Evolutionary conservation across 306 rosid species (phyloP).

Genomic region (Gastrolobium villosum): DNA sequence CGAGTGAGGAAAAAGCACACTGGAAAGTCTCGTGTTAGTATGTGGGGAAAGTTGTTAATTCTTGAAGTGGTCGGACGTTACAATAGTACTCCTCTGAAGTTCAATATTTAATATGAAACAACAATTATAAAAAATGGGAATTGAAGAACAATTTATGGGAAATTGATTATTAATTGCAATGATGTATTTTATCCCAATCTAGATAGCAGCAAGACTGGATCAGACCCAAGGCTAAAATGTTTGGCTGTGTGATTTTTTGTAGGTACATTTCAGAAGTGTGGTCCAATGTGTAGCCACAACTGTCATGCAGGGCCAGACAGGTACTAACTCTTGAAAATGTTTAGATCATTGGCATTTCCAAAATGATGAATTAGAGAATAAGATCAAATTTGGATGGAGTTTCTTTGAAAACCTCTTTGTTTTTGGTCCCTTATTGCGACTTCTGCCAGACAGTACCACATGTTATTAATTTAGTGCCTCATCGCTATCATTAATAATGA

Average conservation of each 20-base stretch:
- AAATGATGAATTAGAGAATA: constrained; percentile 27
- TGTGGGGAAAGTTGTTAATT: no score
- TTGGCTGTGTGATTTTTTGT: constrained; percentile 41
- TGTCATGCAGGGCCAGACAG: constrained; percentile 32
- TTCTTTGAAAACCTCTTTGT: background rate
- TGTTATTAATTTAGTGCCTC: constrained; percentile 39
- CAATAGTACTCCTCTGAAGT: constrained; percentile 15
- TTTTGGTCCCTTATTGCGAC: constrained; percentile 50
- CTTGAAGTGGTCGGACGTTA: no score
- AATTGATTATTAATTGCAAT: constrained; percentile 10
- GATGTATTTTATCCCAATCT: constrained; percentile 31
- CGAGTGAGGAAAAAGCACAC: no score
- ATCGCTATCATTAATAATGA: constrained; percentile 29
- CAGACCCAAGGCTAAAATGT: constrained; percentile 10
- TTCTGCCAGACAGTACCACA: constrained; percentile 36
- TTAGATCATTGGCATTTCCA: constrained; percentile 45
- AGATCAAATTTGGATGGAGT: constrained; percentile 4
- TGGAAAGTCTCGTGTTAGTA: no score
- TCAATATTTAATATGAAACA: constrained; percentile 13
- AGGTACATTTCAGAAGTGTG: constrained; percentile 41
- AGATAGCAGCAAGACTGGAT: constrained; percentile 38
- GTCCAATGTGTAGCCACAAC: constrained; percentile 50
- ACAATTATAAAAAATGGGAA: constrained; percentile 22
- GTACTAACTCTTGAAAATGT: constrained; percentile 18
- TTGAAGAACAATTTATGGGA: background rate